A percentile compares a stretch with the other conserved stretches of the same genome.
These are phyloP conservation scores for Colletotrichum theobromicola DNA, from an alignment of 2,329 filamentous ascomycete genomes.

Conservation along the genomic window DNA sequence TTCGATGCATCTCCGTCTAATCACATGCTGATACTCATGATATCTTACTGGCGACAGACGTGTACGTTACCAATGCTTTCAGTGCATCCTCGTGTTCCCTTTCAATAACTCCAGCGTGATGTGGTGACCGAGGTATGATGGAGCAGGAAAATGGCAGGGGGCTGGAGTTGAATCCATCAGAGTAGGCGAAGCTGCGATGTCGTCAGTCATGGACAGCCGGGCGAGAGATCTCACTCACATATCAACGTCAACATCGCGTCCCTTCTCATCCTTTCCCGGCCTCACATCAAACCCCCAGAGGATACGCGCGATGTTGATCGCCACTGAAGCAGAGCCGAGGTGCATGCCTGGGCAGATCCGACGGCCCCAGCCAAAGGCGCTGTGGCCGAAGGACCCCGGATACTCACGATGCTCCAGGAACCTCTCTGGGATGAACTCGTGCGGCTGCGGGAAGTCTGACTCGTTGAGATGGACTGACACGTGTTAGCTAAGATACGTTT, in stretches of 20 bases:
- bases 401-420: slow-evolving; percentile 39
- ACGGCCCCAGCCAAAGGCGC: slow-evolving; percentile 47
- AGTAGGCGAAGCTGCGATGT: slow-evolving; percentile 40
- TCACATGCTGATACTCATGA: slow-evolving; percentile 1
- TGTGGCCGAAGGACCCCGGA: slow-evolving; percentile 41
- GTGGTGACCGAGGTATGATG: slow-evolving; percentile 37
- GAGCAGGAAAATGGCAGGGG: slow-evolving; percentile 46
- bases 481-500: neutral
- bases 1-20: neutral
- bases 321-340: slow-evolving; percentile 55
- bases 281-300: slow-evolving; percentile 58
- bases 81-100: slow-evolving; percentile 32
- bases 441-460: slow-evolving; percentile 43
- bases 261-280: slow-evolving; percentile 11
- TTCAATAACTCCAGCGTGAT: slow-evolving; percentile 35
- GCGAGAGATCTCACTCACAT: slow-evolving; percentile 34
- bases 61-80: slow-evolving; percentile 30
- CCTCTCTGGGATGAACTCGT: slow-evolving; percentile 41
- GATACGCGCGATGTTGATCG: slow-evolving; percentile 49
- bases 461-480: slow-evolving; percentile 43
- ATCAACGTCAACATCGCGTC: slow-evolving; percentile 37
- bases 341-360: slow-evolving; percentile 52
- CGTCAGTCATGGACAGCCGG: neutral
- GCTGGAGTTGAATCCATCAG: slow-evolving; percentile 47
- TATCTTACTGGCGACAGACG: slow-evolving; percentile 23